Base-by-base conservation (phyloP, 1,284 basidiomycete species). In the Puccinia polysora region DNA sequence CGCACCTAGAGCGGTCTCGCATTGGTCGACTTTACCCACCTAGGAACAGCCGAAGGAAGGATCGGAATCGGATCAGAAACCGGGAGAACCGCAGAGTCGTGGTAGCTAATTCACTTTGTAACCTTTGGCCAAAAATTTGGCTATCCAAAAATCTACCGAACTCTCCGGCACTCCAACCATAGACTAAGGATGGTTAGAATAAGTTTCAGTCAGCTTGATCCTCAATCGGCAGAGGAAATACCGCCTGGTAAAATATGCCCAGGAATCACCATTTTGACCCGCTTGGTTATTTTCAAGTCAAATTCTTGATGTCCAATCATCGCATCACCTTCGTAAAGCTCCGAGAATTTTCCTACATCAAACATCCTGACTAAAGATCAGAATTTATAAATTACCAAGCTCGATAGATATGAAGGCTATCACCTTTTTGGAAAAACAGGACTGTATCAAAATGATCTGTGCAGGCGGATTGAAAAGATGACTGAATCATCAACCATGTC, bases 261-360 rank as follows among this genome's bases (percentile, higher is more conserved):
- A 50, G 89, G 91, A 93, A 96, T 97, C 74, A 89, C 94, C 96
- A 99, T 99, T 81, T 97, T 98, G 71, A 97, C 94, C 70, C 91
- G 83, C 58, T 87, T 86, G 0, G 91, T 94, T 45, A 94, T 83
- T 75, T 80, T 80, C 73, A 80, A 76, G 65, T 80, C 79, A 67
- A 79, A 78, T 64, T 80, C 79, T 67, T 78, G 79, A 67, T 80
- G 79, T 4, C 78, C 79, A 23, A 79, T 80, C 38, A 79, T 74
- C 1, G 79, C 79, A 47, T 80, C 79, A 32, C 80, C 79, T 65
- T 80, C 78, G 74, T 80, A 80, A 38, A 71, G 69, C 45, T 71
- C 69, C 8, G 69, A 40, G 36, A 71, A 71, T 56, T 71, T 71
- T 3, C 69, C 69, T 70, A 18, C 7, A n/a, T 18, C 14, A 3